Evolutionary conservation across 2,329 filamentous ascomycete species (phyloP), one percentile per base, ranked within the genome.

Genomic region (Cercospora beticola): DNA sequence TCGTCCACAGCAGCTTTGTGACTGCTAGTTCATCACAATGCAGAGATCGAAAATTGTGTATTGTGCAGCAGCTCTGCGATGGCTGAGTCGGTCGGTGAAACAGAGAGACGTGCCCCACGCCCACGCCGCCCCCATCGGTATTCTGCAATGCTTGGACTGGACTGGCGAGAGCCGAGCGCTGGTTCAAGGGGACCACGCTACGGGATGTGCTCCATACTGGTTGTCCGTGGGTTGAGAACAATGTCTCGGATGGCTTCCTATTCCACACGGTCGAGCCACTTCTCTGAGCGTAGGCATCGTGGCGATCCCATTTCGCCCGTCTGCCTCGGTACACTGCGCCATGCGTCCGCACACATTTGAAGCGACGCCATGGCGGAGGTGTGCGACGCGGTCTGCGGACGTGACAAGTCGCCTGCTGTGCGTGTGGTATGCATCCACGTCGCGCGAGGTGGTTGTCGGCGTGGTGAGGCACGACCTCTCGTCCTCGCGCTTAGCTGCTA

Each of bases 401-500:
- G 59, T 54, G 62, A 30, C 66, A 30, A 33, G 18, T 26, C n/a
- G 43, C 49, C 21, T 62, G 52, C 63, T 33, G 66, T 62, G 56
- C 36, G 30, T 49, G 52, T 43, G 18, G 40, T 36, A 63, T 58
- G 65, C 60, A 59, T 14, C 60, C 63, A 28, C 57, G 49, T 61
- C 46, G 43, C 43, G 46, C 59, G 59, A 46, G 59, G 60, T 31
- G 62, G 30, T 57, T 36, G 61, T 49, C 62, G 46, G 18, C 18
- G 66, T 40, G 54, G 26, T 52, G 60, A 18, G 33, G 33, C 60
- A 52, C 60, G 28, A 9, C 21, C n/a, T 16, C 21, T 52, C 60
- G 26, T 46, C 66, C 57, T 70, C 68, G 68, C 59, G 61, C 66
- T 62, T 68, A 69, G 61, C 43, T 62, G 43, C 54, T 65, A 69